Conservation (phyloP, 1,284 basidiomycete species). For the Pseudozyma thailandica region DNA sequence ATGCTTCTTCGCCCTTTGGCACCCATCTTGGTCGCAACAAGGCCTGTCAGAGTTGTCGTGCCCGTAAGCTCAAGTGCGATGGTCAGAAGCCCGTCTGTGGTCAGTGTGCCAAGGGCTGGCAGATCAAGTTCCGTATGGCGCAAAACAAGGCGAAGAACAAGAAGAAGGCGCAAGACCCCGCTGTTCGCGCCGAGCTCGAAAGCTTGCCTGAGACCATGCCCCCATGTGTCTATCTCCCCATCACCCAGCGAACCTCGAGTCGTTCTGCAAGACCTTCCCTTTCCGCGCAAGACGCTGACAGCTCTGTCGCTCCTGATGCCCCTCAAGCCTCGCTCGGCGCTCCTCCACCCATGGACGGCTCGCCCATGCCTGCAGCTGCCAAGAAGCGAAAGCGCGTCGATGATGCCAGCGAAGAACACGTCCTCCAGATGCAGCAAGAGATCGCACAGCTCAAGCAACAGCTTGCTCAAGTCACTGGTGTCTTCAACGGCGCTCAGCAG, state of each 20-base stretch:
- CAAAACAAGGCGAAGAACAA: conserved; percentile 54
- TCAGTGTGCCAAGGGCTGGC: conserved; percentile 59
- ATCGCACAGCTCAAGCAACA: conserved; percentile 45
- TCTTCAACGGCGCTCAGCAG: conserved; percentile 30
- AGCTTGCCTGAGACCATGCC: conserved; percentile 51
- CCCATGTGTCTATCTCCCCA: conserved; percentile 48
- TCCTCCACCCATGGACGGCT: conserved; percentile 33
- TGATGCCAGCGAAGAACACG: conserved; percentile 30
- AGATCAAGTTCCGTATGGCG: conserved; percentile 53
- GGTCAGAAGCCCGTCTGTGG: conserved; percentile 58
- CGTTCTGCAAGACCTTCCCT: conserved; percentile 34
- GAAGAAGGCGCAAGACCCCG: conserved; percentile 42
- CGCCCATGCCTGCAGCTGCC: conserved; percentile 32
- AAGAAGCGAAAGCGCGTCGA: conserved; percentile 51
- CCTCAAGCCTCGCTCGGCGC: conserved; percentile 12
- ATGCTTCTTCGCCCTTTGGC: conserved; percentile 46
- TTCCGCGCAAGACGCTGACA: conserved; percentile 24
- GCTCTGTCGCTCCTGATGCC: conserved; percentile 25
- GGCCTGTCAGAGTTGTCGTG: conserved; percentile 58
- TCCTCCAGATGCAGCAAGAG: conserved; percentile 43
- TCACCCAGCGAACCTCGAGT: conserved; percentile 39
- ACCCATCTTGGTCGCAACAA: conserved; percentile 59
- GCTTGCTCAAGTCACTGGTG: conserved; percentile 45
- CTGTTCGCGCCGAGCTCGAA: conserved; percentile 42
- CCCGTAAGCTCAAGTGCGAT: conserved; percentile 61